Evolutionary conservation across 257 asterid genomes (phyloP).

Genomic region (Penstemon barbatus): DNA sequence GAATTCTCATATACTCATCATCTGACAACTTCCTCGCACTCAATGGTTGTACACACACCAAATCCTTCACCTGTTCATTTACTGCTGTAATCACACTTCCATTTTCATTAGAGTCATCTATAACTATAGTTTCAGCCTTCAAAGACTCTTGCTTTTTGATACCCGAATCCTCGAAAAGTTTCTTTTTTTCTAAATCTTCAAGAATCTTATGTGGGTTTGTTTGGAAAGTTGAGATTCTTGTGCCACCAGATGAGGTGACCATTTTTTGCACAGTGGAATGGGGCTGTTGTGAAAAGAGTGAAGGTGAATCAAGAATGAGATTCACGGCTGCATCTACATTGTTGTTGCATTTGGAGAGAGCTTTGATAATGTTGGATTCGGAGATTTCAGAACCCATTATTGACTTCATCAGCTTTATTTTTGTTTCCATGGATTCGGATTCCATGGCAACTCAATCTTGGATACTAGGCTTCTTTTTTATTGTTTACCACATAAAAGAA

Average conservation of each 20-base stretch:
- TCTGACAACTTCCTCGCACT: constrained; percentile 44
- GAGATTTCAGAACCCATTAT: constrained; percentile 32
- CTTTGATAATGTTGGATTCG: constrained; percentile 30
- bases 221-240: constrained; percentile 44
- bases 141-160: constrained; percentile 9
- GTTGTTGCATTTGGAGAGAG: constrained; percentile 37
- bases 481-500: neutral
- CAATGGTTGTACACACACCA: constrained; percentile 47
- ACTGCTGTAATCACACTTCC: constrained; percentile 22
- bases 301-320: constrained; percentile 30
- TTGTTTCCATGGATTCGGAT: constrained; percentile 32
- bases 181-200: neutral
- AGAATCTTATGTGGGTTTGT: constrained; percentile 10
- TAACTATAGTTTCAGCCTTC: constrained; percentile 29
- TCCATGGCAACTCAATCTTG: constrained; percentile 4
- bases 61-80: constrained; percentile 38
- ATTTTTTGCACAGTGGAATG: constrained; percentile 40
- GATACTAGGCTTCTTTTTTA: neutral
- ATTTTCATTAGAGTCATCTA: constrained; percentile 30
- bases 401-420: constrained; percentile 34
- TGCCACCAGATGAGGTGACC: constrained; percentile 56
- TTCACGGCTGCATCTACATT: constrained; percentile 26
- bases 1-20: constrained; percentile 35
- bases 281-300: neutral
- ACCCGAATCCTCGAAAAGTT: no score